These are phyloP conservation scores for Verticillium nubilum DNA, from an alignment of 2,329 filamentous ascomycete genomes.

Conservation along the genomic window DNA sequence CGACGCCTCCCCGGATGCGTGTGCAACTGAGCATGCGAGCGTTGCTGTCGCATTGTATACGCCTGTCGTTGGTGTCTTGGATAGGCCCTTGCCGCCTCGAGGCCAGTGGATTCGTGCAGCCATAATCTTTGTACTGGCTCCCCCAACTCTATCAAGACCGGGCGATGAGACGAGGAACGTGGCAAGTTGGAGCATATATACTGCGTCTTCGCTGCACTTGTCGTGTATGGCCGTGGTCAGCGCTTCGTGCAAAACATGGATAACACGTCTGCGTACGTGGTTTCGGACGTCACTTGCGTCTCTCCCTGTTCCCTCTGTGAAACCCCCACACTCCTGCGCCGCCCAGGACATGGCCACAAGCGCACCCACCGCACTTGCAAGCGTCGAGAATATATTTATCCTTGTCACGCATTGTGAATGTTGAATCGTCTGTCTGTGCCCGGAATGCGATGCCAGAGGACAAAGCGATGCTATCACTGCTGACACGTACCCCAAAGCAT, in stretches of 20 bases:
- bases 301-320: neutral
- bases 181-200: slow-evolving; percentile 6
- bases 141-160: neutral
- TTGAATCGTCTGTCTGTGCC: neutral
- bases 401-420: neutral
- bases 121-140: neutral
- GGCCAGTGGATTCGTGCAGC: neutral
- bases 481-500: neutral
- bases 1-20: slow-evolving; percentile 38
- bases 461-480: neutral
- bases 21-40: slow-evolving; percentile 39
- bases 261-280: neutral
- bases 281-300: neutral
- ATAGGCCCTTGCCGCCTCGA: neutral
- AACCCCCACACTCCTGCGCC: neutral
- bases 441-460: neutral
- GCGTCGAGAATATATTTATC: neutral
- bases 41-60: slow-evolving; percentile 27
- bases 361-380: neutral
- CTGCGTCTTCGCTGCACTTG: neutral
- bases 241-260: slow-evolving; percentile 7
- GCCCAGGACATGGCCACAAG: neutral
- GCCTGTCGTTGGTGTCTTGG: neutral
- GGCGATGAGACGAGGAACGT: neutral
- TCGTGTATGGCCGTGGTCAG: neutral